Evolutionary conservation across 495 filamentous ascomycete genomes (phyloP), one percentile per base, ranked within the genome.

Genomic region (Tuber calosporum): DNA sequence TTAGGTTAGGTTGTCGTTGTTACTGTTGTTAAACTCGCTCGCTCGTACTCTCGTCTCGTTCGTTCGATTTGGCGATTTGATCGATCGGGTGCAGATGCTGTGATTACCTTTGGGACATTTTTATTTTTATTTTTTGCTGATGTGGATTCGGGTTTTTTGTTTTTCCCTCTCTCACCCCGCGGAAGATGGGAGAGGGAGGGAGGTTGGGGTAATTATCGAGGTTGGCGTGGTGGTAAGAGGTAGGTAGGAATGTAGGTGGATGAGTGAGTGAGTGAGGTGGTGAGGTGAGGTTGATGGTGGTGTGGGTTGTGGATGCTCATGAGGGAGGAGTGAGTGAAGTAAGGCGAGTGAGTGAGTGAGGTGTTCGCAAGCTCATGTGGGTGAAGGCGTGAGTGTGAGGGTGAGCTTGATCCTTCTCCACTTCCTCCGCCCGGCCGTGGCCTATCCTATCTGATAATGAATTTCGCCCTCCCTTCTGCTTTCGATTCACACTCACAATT

Each of bases 41-140:
- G n/a, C 53, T 62, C 53, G 53, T 62, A 62, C 53, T 30, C 26
- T 30, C 53, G 26, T 62, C 53, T 62, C 53, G 53, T 62, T 62
- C 53, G 53, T 62, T 62, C 53, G 73, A 70, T 77, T 77, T 73
- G 70, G 76, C 76, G 76, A 78, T 78, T 78, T 78, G 76, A 78
- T 78, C 76, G 76, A 78, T 78, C 76, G 72, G 68, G 76, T 77
- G 76, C 76, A 78, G 53, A 62, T 62, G 53, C 53, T 62, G 53
- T 62, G 53, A 62, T 62, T 62, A 62, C 9, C 53, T 62, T 62
- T 62, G n/a, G 53, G 53, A 17, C 53, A 11, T 62, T 62, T 58
- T 30, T 62, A 22, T 45, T 53, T 53, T 53, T 53, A 30, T 62
- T 62, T 62, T 30, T 62, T 30, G 53, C n/a, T 62, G 53, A 62